Percentiles rank a stretch among this genome's conserved stretches.
These are phyloP conservation scores for Lobosporangium transversale DNA, from an alignment of 192 early-diverging fungal species.

Conservation along the genomic window DNA sequence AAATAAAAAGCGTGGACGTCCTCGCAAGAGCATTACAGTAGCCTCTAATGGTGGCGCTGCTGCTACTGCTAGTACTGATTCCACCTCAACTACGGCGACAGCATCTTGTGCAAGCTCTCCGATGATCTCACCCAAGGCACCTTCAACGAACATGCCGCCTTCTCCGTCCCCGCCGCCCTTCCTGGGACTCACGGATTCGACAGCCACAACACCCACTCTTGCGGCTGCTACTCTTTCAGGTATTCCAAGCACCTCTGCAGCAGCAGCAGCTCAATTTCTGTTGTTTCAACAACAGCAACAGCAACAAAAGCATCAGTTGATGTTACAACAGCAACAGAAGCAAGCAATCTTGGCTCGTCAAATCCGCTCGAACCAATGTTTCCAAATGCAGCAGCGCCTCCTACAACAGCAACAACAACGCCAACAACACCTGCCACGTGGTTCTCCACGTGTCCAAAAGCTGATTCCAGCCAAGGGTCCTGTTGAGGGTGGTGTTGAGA, in stretches of 20 bases:
- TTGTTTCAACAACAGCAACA: conserved; percentile 30
- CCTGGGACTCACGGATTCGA: background rate
- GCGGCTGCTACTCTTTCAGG: background rate
- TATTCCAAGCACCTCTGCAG: conserved; percentile 12
- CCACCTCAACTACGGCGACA: background rate
- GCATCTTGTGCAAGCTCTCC: conserved; percentile 31
- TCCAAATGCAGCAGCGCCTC: background rate
- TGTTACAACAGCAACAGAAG: conserved; percentile 20
- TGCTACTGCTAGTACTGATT: background rate
- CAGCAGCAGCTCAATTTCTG: conserved; percentile 26
- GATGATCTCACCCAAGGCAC: conserved; percentile 39
- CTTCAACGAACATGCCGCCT: conserved; percentile 33
- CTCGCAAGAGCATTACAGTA: conserved; percentile 16
- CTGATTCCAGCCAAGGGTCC: conserved; percentile 80
- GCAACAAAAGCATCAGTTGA: conserved; percentile 7
- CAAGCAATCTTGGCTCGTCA: background rate
- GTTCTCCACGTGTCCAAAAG: conserved; percentile 61
- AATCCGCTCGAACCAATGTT: background rate
- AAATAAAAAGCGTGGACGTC: conserved; percentile 35
- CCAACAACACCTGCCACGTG: conserved; percentile 20
- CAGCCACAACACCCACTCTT: background rate
- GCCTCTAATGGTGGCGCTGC: background rate
- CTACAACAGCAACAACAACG: conserved; percentile 19
- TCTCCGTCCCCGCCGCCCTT: conserved; percentile 27
- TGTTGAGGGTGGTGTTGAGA: conserved; percentile 74